Evolutionary conservation across 805 yeast genomes (phyloP), one percentile per base, ranked within the genome.

Genomic region (Wickerhamomyces chaumierensis): DNA sequence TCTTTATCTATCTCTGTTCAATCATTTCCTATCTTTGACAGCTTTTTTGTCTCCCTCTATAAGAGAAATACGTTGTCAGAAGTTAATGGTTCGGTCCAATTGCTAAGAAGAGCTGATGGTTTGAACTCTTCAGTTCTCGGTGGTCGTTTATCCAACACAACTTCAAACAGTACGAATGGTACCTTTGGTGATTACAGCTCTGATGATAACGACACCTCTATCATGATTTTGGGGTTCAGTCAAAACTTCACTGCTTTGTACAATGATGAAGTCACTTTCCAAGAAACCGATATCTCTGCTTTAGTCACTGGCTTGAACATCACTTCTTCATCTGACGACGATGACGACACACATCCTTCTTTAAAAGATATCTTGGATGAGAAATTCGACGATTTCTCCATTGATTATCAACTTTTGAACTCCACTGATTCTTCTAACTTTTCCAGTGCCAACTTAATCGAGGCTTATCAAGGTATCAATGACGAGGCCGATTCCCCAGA

Each of bases 321-420:
- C 18, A 8, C 40, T 3, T n/a, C 31, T 4, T 31, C 36, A 6
- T 18, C 23, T 2, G 19, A 37, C 14, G 19, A 21, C 3, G 38
- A 34, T 6, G 33, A 12, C 15, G 14, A 14, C 8, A 7, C 29
- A 25, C 4, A 5, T 25, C 29, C 29, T 8, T 25, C 29, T 25
- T 25, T 25, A 14, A 13, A 25, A 13, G 29, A 38, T 12, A n/a
- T 40, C 13, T 23, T 34, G 13, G n/a, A 19, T 4, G n/a, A 18
- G 14, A 23, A 27, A 4, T 15, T 20, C n/a, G 8, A 32, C 17
- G 21, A 32, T n/a, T 34, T 41, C 14, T 27, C 29, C 11, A 5
- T 66, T 9, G 71, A 65, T 44, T 65, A 70, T 18, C 65, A 65
- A 42, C 70, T 68, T 38, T 52, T 69, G 16, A 64, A 63, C 6